phyloP scores from a whole-genome alignment of 441 rosid species.

The Arabidopsis hybrid region DNA sequence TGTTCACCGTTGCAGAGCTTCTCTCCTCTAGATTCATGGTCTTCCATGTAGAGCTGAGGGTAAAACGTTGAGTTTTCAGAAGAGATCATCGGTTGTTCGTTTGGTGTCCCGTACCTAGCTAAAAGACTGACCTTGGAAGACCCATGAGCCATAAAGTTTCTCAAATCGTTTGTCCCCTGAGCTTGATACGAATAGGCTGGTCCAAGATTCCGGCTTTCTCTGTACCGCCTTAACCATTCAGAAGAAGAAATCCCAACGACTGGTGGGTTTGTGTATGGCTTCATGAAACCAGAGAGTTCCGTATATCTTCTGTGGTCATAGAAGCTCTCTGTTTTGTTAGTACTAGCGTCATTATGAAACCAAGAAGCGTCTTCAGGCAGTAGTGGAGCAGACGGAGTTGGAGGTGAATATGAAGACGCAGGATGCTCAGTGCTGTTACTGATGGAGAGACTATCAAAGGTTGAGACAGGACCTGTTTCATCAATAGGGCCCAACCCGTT shows the following conservation, averaged over 20 bases:
- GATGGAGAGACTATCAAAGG: conserved; percentile 61
- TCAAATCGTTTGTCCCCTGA: conserved; percentile 48
- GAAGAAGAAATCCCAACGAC: conserved; percentile 68
- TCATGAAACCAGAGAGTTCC: conserved; percentile 47
- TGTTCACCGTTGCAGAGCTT: conserved; percentile 55
- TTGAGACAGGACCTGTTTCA: conserved; percentile 56
- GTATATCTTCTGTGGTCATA: conserved; percentile 46
- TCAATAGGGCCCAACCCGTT: conserved; percentile 59
- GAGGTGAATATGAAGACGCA: conserved; percentile 60
- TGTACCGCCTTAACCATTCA: conserved; percentile 92
- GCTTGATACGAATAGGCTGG: conserved; percentile 47
- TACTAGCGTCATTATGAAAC: conserved; percentile 45
- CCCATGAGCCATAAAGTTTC: conserved; percentile 46
- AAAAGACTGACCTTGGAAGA: conserved; percentile 53
- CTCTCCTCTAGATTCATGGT: conserved; percentile 56
- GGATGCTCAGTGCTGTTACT: conserved; percentile 42
- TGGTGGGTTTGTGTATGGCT: conserved; percentile 51
- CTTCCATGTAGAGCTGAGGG: conserved; percentile 48
- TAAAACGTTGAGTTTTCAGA: conserved; percentile 38
- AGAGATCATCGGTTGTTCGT: conserved; percentile 48
- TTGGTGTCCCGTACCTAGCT: conserved; percentile 63
- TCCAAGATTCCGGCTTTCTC: conserved; percentile 69
- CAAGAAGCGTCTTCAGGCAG: conserved; percentile 82
- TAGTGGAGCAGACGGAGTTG: conserved; percentile 87
- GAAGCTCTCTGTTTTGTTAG: conserved; percentile 44